Evolutionary conservation across 2,329 filamentous ascomycete genomes (phyloP).

Genomic region (Stemphylium vesicarium): DNA sequence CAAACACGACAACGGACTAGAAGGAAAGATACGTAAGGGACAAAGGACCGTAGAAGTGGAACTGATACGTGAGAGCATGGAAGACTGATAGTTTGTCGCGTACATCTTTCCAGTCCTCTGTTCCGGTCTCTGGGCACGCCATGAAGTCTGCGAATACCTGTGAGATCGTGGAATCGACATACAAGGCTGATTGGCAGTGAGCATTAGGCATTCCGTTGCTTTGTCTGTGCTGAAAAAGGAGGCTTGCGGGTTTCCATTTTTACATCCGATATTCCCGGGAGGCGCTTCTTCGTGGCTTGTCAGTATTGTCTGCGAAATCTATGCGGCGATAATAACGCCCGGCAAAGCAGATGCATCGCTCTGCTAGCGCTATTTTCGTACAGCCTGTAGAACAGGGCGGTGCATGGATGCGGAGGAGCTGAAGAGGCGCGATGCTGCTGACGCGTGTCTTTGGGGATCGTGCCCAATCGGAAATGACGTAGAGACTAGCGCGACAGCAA

Average conservation of each 20-base stretch:
- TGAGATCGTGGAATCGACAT: not conserved
- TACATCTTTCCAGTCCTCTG: not conserved
- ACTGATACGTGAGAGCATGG: constrained; percentile 20
- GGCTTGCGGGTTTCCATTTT: not conserved
- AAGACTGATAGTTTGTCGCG: not conserved
- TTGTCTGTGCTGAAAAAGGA: not conserved
- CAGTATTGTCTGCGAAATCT: not conserved
- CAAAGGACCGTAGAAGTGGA: constrained; percentile 27
- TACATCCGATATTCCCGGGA: not conserved
- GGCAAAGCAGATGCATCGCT: not conserved
- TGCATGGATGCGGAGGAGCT: constrained; percentile 3
- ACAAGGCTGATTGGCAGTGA: not conserved
- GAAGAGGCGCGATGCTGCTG: constrained; percentile 4
- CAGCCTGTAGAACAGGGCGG: not conserved
- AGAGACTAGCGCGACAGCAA: constrained; percentile 8
- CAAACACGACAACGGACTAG: constrained; percentile 51
- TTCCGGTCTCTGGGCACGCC: not conserved
- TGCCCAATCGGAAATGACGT: constrained; percentile 10
- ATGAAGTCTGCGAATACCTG: not conserved
- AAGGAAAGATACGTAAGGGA: constrained; percentile 37
- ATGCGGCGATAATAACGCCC: not conserved
- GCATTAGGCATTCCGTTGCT: not conserved
- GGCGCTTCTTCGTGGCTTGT: too few relatives aligned
- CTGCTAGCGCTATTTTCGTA: not conserved
- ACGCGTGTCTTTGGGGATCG: constrained; percentile 16